A percentile compares a stretch with the other conserved stretches of the same genome.
Evolutionary conservation across 2,329 filamentous ascomycete species (phyloP).

Genomic region (Arthrobotrys musiformis): DNA sequence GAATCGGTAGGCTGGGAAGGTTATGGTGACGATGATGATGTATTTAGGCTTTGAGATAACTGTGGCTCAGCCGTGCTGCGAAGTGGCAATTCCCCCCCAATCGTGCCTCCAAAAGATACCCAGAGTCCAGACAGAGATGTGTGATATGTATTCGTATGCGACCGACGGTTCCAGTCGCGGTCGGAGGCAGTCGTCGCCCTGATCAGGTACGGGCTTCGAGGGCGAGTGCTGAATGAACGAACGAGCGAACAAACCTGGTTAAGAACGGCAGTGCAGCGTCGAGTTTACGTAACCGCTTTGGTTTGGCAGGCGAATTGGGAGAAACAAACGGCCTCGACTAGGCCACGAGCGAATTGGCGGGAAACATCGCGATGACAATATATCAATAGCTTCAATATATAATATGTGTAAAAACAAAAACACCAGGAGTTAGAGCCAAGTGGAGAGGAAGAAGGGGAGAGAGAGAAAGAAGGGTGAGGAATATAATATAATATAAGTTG

Average conservation of each 20-base stretch:
- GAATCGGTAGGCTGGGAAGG: neutral
- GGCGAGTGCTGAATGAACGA: neutral
- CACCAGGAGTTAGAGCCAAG: too few species aligned
- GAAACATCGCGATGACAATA: neutral
- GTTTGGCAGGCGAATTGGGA: neutral
- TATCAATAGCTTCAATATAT: neutral
- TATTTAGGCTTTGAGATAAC: neutral
- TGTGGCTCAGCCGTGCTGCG: neutral
- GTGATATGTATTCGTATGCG: neutral
- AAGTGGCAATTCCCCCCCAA: neutral
- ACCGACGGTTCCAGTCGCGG: neutral
- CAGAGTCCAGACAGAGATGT: neutral
- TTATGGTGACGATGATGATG: neutral
- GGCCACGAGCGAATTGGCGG: neutral
- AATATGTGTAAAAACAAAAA: neutral
- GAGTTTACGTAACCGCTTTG: conserved; percentile 30
- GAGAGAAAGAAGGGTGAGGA: neutral
- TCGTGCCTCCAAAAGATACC: neutral
- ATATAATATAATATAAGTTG: neutral
- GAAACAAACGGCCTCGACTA: neutral
- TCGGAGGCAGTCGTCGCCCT: too few species aligned
- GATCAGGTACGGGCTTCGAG: conserved; percentile 18
- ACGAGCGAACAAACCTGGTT: neutral
- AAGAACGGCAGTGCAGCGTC: neutral
- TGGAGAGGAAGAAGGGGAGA: neutral